Conservation (phyloP, 78 protist genomes). For the Paulinella micropora region DNA sequence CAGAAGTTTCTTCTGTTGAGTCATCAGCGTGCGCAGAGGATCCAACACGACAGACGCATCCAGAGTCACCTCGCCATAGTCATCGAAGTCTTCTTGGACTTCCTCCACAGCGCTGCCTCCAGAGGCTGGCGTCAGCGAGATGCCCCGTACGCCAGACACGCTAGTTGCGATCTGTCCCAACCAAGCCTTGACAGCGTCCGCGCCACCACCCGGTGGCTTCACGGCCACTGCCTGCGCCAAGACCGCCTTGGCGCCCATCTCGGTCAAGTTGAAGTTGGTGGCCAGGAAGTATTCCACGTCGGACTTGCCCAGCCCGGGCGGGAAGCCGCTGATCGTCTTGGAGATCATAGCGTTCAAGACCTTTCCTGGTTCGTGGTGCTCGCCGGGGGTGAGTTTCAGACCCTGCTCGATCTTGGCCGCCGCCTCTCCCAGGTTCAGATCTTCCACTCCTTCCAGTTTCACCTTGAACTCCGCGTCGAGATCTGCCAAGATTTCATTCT, state of each 20-base stretch:
- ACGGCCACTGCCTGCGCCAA: constrained; percentile 19
- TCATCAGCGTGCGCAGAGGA: too few relatives aligned
- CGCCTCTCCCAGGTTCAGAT: constrained; percentile 18
- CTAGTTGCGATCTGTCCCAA: neutral
- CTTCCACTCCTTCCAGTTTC: constrained; percentile 29
- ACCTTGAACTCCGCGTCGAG: constrained; percentile 25
- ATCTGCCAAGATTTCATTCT: constrained; percentile 50
- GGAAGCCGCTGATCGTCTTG: constrained; percentile 25
- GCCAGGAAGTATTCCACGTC: constrained; percentile 3
- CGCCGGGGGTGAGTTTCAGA: too few relatives aligned
- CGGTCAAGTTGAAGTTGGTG: constrained; percentile 10
- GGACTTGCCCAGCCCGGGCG: neutral
- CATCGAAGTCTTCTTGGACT: neutral
- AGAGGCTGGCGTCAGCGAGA: neutral
- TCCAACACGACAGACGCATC: neutral
- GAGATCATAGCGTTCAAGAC: neutral
- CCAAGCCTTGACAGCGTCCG: constrained; percentile 7
- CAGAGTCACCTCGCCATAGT: neutral
- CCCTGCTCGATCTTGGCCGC: neutral
- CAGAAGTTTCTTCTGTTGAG: neutral
- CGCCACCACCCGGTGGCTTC: constrained; percentile 21
- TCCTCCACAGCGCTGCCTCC: neutral
- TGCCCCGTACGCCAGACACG: too few relatives aligned
- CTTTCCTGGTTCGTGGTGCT: constrained; percentile 25
- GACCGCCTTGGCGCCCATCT: constrained; percentile 5